Evolutionary conservation across 2,329 filamentous ascomycete species (phyloP), one percentile per base, ranked within the genome.

Genomic region (Fusarium camptoceras): DNA sequence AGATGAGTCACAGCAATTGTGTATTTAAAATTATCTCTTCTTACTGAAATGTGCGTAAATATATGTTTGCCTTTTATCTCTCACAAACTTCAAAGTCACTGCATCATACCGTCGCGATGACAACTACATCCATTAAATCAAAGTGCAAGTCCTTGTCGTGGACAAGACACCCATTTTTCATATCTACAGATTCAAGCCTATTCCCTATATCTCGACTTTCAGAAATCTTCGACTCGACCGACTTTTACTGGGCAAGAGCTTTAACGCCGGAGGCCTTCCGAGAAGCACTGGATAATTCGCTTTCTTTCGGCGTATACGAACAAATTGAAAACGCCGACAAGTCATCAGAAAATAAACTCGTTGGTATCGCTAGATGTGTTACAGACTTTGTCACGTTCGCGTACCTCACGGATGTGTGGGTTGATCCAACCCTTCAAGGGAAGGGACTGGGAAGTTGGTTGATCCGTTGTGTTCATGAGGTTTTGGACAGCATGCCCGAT

Each of bases 301-400:
- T 90, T 3, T 88, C 86, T 60, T 83, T 90, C 30, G 87, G 86
- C 1, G 60, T 91, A 1, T 91, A 89, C 63, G 28, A 70, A 3
- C 8, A 48, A 2, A 4, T 24, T 8, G 18, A 27, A 4, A 27
- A 10, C 1, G 8, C 16, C 3, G 8, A 11, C 6, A 14, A 12
- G 10, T 18, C 16, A 8, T 22, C 64, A 3, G 3, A n/a, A 0
- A 2, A 4, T 0, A 72, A 18, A 1, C 58, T 80, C 15, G 64
- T 81, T 4, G 79, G 79, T 6, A 69, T 81, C 28, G 73, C 76
- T 4, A 74, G 90, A 18, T 77, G 90, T 8, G 79, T 92, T 49
- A 93, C 90, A 1, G 91, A 93, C 75, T 84, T 84, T 62, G 82
- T 86, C 12, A 90, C 89, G 0, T 88, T 92, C 69, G 86, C 85